phyloP scores from a whole-genome alignment of 2,329 filamentous ascomycete genomes.

The Pseudogymnoascus destructans region DNA sequence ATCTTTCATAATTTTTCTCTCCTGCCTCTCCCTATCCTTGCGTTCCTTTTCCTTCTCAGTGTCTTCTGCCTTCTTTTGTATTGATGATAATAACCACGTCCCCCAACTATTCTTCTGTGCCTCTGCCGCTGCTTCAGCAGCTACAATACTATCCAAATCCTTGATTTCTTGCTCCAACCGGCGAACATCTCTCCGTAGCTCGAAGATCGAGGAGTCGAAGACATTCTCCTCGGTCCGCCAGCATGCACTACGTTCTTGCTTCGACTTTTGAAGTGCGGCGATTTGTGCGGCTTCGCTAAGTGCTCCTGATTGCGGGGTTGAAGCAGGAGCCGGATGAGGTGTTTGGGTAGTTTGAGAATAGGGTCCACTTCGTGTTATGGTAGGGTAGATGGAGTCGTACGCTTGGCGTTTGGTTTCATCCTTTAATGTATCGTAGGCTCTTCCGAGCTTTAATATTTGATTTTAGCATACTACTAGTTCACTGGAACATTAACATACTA shows the following conservation, averaged over 20 bases:
- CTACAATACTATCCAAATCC: slow-evolving; percentile 20
- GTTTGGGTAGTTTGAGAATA: slow-evolving; percentile 10
- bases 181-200: slow-evolving; percentile 17
- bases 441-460: slow-evolving; percentile 20
- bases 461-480: slow-evolving; percentile 9
- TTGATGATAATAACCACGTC: slow-evolving; percentile 22
- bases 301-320: slow-evolving; percentile 4
- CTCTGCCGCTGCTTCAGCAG: slow-evolving; percentile 22
- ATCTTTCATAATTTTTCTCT: slow-evolving; percentile 25
- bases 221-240: slow-evolving; percentile 21
- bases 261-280: slow-evolving; percentile 21
- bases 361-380: slow-evolving; percentile 11
- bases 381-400: slow-evolving; percentile 26
- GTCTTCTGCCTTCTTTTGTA: slow-evolving; percentile 22
- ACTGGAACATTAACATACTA: slow-evolving; percentile 19
- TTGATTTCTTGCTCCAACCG: slow-evolving; percentile 23
- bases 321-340: neutral
- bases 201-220: slow-evolving; percentile 18
- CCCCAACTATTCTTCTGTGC: slow-evolving; percentile 26
- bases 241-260: slow-evolving; percentile 22
- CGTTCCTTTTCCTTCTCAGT: slow-evolving; percentile 26
- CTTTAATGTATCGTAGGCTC: slow-evolving; percentile 28
- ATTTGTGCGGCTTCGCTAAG: slow-evolving; percentile 21
- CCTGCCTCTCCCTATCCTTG: slow-evolving; percentile 24
- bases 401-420: slow-evolving; percentile 23